These are phyloP conservation scores for Curvularia lunata DNA, from an alignment of 2,329 filamentous ascomycete genomes.

Conservation along the genomic window DNA sequence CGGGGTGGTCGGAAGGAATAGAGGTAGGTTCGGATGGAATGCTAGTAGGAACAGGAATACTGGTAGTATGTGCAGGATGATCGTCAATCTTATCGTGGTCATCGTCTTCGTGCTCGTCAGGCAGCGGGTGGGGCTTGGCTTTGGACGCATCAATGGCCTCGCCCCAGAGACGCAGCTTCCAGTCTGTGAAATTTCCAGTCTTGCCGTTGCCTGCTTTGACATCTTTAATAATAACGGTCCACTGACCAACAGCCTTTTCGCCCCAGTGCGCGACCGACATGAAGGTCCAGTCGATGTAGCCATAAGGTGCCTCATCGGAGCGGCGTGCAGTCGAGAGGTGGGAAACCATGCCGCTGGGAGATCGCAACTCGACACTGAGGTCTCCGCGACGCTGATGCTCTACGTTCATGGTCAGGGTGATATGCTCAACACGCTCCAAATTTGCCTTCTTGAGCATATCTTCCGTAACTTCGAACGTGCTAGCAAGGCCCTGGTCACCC, in stretches of 20 bases:
- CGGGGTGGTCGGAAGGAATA: slow-evolving; percentile 55
- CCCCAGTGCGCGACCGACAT: slow-evolving; percentile 99
- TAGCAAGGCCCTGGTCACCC: slow-evolving; percentile 78
- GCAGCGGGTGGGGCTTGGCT: slow-evolving; percentile 78
- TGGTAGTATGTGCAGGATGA: slow-evolving; percentile 66
- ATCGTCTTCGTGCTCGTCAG: slow-evolving; percentile 80
- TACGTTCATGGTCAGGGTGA: slow-evolving; percentile 97
- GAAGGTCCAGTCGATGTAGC: slow-evolving; percentile 96
- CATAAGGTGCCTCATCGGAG: slow-evolving; percentile 68
- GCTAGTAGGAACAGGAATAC: slow-evolving; percentile 54
- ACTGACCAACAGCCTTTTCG: slow-evolving; percentile 83
- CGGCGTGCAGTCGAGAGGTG: slow-evolving; percentile 79
- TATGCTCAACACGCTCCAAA: slow-evolving; percentile 85
- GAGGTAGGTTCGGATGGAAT: slow-evolving; percentile 53
- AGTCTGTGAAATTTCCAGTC: slow-evolving; percentile 83
- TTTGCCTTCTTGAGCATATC: slow-evolving; percentile 84
- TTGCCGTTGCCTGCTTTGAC: slow-evolving; percentile 73
- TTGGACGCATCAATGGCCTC: slow-evolving; percentile 79
- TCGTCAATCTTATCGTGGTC: slow-evolving; percentile 71
- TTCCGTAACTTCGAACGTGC: slow-evolving; percentile 79
- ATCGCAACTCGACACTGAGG: slow-evolving; percentile 87
- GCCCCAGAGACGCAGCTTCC: slow-evolving; percentile 93
- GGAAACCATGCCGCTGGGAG: slow-evolving; percentile 80
- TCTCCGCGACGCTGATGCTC: slow-evolving; percentile 87
- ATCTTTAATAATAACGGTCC: slow-evolving; percentile 91